Evolutionary conservation across 1,284 basidiomycete species (phyloP), one percentile per base, ranked within the genome.

Genomic region (Sporisorium exsertum): DNA sequence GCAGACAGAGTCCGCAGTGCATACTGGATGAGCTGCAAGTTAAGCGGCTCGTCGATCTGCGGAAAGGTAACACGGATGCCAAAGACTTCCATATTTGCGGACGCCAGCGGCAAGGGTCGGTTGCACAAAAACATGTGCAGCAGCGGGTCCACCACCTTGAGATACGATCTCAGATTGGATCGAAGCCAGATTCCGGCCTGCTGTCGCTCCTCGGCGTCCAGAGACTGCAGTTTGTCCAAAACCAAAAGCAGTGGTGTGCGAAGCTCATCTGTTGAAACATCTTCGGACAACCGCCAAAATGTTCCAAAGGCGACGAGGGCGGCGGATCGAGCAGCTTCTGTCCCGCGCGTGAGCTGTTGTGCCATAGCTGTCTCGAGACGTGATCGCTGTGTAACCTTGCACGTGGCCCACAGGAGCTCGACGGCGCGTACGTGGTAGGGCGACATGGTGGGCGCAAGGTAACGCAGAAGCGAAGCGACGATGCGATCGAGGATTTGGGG

Each of bases 261-360:
- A 13, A 79, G 57, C 53, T 72, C 68, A 33, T 70, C 64, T 0
- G 65, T 72, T 22, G 64, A 56, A 7, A 66, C 80, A 88, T 80
- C 72, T 92, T 94, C 93, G 55, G 92, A 92, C 65, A 95, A 87
- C 64, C 94, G 89, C 96, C 96, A 99, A 7, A 98, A 87, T 1
- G 94, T 91, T 1, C 96, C 95, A 84, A 99, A 97, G 0, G 92
- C 93, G 74, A 94, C 92, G 83, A 92, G 93, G 0, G 91, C 90
- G 32, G 90, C 89, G 1, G 61, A 29, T 24, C 72, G 57, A 15
- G 59, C 42, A 1, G 37, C 9, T 6, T 32, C 55, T 0, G 58
- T 46, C 24, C 57, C 65, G 22, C 47, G 45, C 10, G 53, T 52
- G 5, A 84, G 63, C 24, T 63, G 64, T 51, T 64, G 47, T 9